Base-by-base conservation (phyloP, 148 eudicot species). In the Dianthus caryophyllus region DNA sequence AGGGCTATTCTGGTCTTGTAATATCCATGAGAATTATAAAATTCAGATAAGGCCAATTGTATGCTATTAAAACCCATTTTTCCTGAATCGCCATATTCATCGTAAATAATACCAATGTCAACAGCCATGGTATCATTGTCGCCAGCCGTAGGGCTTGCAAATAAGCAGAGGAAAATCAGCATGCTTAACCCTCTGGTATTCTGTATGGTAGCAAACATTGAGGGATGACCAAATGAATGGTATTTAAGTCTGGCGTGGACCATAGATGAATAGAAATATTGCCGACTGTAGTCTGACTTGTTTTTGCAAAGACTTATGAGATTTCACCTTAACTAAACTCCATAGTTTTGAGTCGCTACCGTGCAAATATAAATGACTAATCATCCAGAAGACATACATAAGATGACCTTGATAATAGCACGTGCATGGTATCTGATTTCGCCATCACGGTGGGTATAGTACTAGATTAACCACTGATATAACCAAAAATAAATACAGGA, bases 1-100 rank as follows among this genome's bases (percentile, higher is more conserved):
- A 81, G 78, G 25, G 46, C 61, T 22, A 81, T 49, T 60, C 77
- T 69, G 17, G 85, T 78, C 12, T 55, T 75, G 72, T 78, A 81
- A 41, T 69, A 14, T 9, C 3, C 15, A 63, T 75, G 70, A 39
- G 77, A 60, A 4, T 56, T 7, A 52, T 81, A 81, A 39, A 78
- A 81, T 38, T 78, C 78, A 2, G 75, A 65, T 18, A 81, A 70
- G 6, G 82, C 85, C 77, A 81, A 61, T 25, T 67, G 24, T 10
- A 81, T 66, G 66, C 71, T 60, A 64, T 69, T 73, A 59, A 65
- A 69, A 0, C 69, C 77, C 84, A 71, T 77, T 25, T 69, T 43
- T 24, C 72, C 78, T 2, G 64, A 25, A 38, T 27, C 55, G 20
- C 1, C 43, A 21, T 67, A 66, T 64, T 71, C 67, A 54, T 75